Evolutionary conservation across 768 basidiomycete genomes (phyloP).

Genomic region (Dendrothele bispora): DNA sequence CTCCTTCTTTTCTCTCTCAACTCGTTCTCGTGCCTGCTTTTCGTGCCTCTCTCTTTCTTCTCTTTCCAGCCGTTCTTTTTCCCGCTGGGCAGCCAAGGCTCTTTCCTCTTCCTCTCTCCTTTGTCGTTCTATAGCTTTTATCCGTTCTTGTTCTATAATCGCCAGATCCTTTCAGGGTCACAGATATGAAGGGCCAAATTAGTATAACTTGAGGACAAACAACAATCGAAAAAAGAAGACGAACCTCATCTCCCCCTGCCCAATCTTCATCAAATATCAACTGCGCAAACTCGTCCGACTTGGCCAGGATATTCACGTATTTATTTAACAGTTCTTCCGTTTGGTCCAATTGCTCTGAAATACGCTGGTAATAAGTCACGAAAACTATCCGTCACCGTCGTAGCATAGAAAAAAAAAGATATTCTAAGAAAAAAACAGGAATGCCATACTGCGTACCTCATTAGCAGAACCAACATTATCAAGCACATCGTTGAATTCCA

Average conservation of each 20-base stretch:
- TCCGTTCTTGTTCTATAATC: conserved; percentile 44
- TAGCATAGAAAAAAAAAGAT: not conserved
- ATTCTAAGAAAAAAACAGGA: conserved; percentile 6
- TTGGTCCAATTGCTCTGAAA: conserved; percentile 65
- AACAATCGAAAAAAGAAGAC: conserved; percentile 22
- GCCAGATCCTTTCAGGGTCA: conserved; percentile 57
- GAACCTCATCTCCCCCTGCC: conserved; percentile 71
- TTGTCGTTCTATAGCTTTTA: conserved; percentile 40
- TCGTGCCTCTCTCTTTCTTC: conserved; percentile 48
- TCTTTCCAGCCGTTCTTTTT: conserved; percentile 48
- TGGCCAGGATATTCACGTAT: conserved; percentile 68
- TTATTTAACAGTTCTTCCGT: conserved; percentile 75
- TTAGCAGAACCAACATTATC: conserved; percentile 65
- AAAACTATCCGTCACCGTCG: not conserved
- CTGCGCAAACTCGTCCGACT: conserved; percentile 66
- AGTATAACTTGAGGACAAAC: too few relatives aligned
- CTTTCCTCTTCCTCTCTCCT: conserved; percentile 49
- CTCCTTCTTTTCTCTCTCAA: conserved; percentile 48
- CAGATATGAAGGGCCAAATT: not conserved
- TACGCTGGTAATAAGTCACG: conserved; percentile 41
- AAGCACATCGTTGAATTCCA: conserved; percentile 67
- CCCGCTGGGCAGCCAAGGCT: conserved; percentile 33
- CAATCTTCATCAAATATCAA: conserved; percentile 78
- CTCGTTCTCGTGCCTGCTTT: conserved; percentile 38
- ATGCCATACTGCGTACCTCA: conserved; percentile 63